Base-by-base conservation (phyloP, 805 yeast genomes). In the Kregervanrija pseudodelftensis region DNA sequence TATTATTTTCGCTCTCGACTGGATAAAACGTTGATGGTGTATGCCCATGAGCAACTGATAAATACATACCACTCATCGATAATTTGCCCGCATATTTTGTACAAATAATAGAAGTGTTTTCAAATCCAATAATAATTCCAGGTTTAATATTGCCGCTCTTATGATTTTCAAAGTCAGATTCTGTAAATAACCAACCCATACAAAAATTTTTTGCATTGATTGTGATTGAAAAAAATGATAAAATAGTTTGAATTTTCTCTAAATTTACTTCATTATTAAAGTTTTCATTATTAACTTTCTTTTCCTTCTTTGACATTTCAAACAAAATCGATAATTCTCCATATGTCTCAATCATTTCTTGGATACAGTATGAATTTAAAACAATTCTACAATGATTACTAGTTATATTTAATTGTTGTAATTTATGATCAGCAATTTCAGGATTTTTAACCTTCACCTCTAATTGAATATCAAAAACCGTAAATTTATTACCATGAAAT, bases 71-170 rank as follows among this genome's bases (percentile, higher is more conserved):
- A 42, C 76, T 69, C 45, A 87, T 66, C 0, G 88, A 76, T 35
- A 87, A 66, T 49, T 81, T 80, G 2, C 95, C 95, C 36, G 77
- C 62, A 8, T 68, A 69, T 13, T 76, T 74, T 39, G 80, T 81
- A 16, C 81, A 73, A 0, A 80, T 76, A 1, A 87, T 79, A 49
- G 80, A 84, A 15, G 87, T 75, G 13, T 80, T 67, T 50, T 85
- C 87, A 44, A 84, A 86, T 0, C 97, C 97, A 30, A 79, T 49
- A 34, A 85, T 80, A n/a, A 87, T 56, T 10, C 96, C 96, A 0
- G 88, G 88, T 16, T 51, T 47, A 7, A 22, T 22, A 22, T 22
- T 22, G 8, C 28, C 28, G 28, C 28, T 7, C 8, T 22, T 22
- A 22, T 22, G 7, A 22, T 22, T 22, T 15, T 40, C 43, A 17